A percentile compares a stretch with the other conserved stretches of the same genome.
Evolutionary conservation across 192 early-diverging fungal species (phyloP).

Genomic region (Gigaspora rosea): DNA sequence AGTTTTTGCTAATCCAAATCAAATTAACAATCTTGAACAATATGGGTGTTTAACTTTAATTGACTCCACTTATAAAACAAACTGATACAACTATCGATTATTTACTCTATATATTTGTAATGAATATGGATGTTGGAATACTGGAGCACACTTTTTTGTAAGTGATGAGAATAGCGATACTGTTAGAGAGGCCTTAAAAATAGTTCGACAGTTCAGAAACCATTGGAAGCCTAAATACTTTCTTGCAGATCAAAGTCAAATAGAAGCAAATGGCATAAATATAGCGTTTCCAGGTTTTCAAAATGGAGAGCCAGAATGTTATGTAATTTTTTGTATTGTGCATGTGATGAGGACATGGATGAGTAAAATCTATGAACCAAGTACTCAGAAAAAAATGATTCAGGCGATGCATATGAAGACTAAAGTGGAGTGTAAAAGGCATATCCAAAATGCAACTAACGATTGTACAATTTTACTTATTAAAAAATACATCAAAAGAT

Average conservation of each 20-base stretch:
- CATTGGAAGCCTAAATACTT: not conserved
- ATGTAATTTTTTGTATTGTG: not conserved
- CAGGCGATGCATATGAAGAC: not conserved
- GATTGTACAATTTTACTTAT: too few species aligned
- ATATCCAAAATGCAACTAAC: too few species aligned
- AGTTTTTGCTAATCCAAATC: not conserved
- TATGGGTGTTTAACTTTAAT: too few species aligned
- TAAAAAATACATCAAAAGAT: too few species aligned
- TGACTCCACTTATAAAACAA: too few species aligned
- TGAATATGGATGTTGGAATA: too few species aligned
- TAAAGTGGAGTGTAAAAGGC: not conserved
- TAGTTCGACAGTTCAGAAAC: not conserved
- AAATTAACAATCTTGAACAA: not conserved
- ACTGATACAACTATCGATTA: too few species aligned
- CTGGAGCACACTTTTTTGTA: too few species aligned
- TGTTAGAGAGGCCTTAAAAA: not conserved
- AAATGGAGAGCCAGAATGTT: not conserved
- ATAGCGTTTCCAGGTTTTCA: not conserved
- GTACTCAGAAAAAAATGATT: too few species aligned
- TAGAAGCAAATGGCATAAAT: not conserved
- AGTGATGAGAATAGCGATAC: not conserved
- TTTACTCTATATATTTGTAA: too few species aligned
- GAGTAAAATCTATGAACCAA: too few species aligned
- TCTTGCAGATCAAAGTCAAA: slow-evolving; percentile 3
- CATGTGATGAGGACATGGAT: too few species aligned